Evolutionary conservation across 1,139 yeast species (phyloP).

Genomic region (Suhomyces choctaworum): DNA sequence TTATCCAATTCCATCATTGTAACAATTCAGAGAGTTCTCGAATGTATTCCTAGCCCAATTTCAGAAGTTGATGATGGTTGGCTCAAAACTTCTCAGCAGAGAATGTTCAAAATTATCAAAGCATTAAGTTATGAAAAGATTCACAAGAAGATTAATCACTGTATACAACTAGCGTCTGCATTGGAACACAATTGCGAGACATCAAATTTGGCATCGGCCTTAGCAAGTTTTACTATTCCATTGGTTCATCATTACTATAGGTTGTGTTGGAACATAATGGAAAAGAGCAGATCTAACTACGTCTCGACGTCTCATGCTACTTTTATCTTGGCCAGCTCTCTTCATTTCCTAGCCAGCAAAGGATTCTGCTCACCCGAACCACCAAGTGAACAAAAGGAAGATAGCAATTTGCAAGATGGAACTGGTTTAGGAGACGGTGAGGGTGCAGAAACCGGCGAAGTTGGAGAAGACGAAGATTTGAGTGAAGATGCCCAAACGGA

Average conservation of each 20-base stretch:
- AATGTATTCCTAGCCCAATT: conserved; percentile 32
- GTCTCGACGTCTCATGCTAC: conserved; percentile 59
- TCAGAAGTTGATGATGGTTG: conserved; percentile 62
- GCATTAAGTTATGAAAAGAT: conserved; percentile 38
- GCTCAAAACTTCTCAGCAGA: conserved; percentile 54
- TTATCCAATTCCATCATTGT: conserved; percentile 64
- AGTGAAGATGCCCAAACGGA: conserved; percentile 86
- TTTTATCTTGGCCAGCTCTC: conserved; percentile 54
- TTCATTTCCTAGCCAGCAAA: conserved; percentile 65
- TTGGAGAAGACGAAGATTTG: conserved; percentile 90
- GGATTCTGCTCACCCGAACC: conserved; percentile 95
- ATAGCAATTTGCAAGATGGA: conserved; percentile 71
- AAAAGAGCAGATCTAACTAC: conserved; percentile 48
- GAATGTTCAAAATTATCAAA: conserved; percentile 39
- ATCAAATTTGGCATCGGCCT: conserved; percentile 41
- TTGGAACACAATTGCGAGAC: conserved; percentile 39
- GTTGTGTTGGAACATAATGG: conserved; percentile 42
- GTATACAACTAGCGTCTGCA: conserved; percentile 20
- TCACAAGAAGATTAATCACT: conserved; percentile 19
- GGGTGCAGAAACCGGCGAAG: conserved; percentile 82
- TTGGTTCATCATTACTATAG: conserved; percentile 54
- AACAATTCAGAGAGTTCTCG: conserved; percentile 59
- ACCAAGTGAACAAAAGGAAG: conserved; percentile 64
- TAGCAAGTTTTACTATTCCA: conserved; percentile 58
- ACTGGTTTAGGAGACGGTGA: conserved; percentile 98